Conservation (phyloP, 257 asterid species). For the Vinca minor region DNA sequence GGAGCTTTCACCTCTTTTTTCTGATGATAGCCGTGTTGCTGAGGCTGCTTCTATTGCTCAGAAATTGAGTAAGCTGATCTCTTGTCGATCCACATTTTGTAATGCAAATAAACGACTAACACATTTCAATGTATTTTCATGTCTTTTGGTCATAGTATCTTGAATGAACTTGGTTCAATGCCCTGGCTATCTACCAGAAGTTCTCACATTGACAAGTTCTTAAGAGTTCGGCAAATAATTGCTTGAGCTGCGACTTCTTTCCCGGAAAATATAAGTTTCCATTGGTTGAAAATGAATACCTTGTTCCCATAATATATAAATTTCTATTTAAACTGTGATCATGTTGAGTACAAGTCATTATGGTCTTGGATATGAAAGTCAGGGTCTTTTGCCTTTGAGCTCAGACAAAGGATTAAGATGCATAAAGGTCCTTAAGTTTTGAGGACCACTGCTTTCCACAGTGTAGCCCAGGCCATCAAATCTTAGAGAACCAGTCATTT, state of each 20-base stretch:
- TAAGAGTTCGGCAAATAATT: no score
- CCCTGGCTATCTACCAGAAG: not conserved
- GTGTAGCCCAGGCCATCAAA: not conserved
- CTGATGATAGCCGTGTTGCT: constrained; percentile 97
- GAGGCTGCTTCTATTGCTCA: constrained; percentile 99
- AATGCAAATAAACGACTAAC: not conserved
- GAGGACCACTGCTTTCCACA: not conserved
- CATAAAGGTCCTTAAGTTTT: not conserved
- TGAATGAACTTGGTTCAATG: not conserved
- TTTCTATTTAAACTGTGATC: not conserved
- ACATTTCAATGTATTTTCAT: not conserved
- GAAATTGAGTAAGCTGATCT: constrained; percentile 70
- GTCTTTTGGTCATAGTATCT: not conserved
- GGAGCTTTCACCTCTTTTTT: constrained; percentile 96
- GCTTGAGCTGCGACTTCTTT: constrained; percentile 2
- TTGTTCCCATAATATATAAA: not conserved
- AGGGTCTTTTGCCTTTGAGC: not conserved
- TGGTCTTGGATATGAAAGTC: not conserved
- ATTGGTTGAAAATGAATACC: not conserved
- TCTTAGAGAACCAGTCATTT: not conserved
- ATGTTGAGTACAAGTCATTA: not conserved
- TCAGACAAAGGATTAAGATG: no score
- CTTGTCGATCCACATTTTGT: constrained; percentile 9
- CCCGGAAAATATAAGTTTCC: no score
- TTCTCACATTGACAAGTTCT: not conserved